These are phyloP conservation scores for Zygotorulaspora florentina DNA, from an alignment of 805 yeast species.

Conservation along the genomic window DNA sequence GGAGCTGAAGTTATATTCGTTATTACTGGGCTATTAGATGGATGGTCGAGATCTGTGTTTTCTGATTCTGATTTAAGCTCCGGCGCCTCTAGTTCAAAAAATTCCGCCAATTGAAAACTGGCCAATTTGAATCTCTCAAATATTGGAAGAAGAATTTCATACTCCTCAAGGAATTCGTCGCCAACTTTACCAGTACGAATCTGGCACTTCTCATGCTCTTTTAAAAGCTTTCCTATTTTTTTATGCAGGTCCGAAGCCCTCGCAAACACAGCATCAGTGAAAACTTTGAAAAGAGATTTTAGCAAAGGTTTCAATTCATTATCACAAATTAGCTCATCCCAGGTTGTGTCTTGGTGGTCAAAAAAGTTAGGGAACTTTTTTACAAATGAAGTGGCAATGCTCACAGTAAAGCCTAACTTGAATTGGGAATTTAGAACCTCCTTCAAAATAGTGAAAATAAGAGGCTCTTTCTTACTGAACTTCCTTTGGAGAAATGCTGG, in stretches of 20 bases:
- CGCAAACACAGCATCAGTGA: conserved; percentile 41
- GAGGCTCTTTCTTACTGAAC: conserved; percentile 35
- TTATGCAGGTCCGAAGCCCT: conserved; percentile 37
- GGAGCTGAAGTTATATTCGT: conserved; percentile 21
- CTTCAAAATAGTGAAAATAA: conserved; percentile 42
- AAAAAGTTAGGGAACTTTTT: conserved; percentile 43
- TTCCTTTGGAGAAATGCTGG: conserved; percentile 43
- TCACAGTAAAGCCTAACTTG: conserved; percentile 33
- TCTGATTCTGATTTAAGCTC: conserved; percentile 28
- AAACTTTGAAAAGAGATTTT: conserved; percentile 40
- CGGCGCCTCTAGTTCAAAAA: conserved; percentile 40
- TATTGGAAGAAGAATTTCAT: conserved; percentile 33
- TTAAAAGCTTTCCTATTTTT: conserved; percentile 35
- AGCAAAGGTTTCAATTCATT: conserved; percentile 29
- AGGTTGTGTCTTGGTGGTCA: conserved; percentile 26
- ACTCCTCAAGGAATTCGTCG: conserved; percentile 38
- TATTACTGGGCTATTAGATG: conserved; percentile 29
- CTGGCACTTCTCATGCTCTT: conserved; percentile 49
- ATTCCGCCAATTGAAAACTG: conserved; percentile 42
- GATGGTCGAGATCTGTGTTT: conserved; percentile 25
- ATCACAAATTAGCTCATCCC: conserved; percentile 29
- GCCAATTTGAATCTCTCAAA: conserved; percentile 44
- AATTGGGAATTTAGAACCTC: conserved; percentile 44
- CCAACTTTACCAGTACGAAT: conserved; percentile 60
- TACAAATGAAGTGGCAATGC: conserved; percentile 46